These are phyloP conservation scores for Cytospora schulzeri DNA, from an alignment of 2,329 filamentous ascomycete species.

Conservation along the genomic window DNA sequence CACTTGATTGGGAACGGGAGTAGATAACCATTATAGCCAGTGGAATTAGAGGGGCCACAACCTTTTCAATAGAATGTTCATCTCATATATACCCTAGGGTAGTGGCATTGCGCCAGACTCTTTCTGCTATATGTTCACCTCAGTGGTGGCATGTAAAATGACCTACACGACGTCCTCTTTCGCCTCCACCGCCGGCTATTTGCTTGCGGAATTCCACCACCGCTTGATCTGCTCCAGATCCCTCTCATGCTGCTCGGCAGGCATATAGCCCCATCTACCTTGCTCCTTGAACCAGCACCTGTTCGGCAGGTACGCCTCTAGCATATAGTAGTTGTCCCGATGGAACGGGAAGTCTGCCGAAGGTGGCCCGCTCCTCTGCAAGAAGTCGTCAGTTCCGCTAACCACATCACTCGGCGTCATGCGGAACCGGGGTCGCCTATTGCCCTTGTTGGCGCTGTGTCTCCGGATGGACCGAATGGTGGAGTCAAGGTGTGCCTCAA, in stretches of 20 bases:
- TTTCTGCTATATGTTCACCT: neutral
- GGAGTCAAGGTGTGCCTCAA: constrained; percentile 36
- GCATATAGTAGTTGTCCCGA: constrained; percentile 60
- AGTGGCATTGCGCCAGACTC: neutral
- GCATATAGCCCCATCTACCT: constrained; percentile 52
- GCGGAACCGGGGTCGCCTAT: constrained; percentile 42
- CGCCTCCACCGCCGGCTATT: neutral
- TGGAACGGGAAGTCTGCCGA: constrained; percentile 56
- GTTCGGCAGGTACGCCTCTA: constrained; percentile 60
- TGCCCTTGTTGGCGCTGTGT: constrained; percentile 52
- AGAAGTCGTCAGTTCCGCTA: constrained; percentile 51
- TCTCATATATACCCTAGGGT: neutral
- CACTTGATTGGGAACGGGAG: too few relatives aligned
- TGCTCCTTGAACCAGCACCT: constrained; percentile 53
- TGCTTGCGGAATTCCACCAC: constrained; percentile 30
- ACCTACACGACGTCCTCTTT: neutral
- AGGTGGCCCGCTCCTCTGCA: constrained; percentile 52
- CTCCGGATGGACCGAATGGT: constrained; percentile 37
- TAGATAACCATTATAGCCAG: neutral
- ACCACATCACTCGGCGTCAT: constrained; percentile 45
- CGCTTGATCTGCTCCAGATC: constrained; percentile 40
- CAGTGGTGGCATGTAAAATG: neutral
- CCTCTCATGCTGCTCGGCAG: constrained; percentile 42
- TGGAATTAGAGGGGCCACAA: neutral
- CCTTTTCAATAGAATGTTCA: neutral